Base-by-base conservation (phyloP, 345 rosid genomes). In the Eucalyptus leucophloia region DNA sequence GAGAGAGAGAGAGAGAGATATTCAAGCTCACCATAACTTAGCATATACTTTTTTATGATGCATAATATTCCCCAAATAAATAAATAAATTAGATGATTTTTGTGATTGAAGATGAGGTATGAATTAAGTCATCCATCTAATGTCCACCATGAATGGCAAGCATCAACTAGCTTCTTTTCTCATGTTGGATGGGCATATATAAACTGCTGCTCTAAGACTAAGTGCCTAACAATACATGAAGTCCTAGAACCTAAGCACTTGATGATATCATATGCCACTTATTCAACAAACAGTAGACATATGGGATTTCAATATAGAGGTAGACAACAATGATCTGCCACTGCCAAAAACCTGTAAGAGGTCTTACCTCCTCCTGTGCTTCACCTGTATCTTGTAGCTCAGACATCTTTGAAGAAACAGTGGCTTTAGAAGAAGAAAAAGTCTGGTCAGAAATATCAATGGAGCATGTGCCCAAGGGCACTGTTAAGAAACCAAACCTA, bases 391-490 rank as follows among this genome's bases (percentile, higher is more conserved):
- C 93, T 95, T 95, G 94, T 98, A 98, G 87, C 72, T 92, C 94
- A 98, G 90, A 91, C 96, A 96, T 95, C 99, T 94, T 92, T 96
- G 99, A 82, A 95, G 96, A 93, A 96, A 97, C 58, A 90, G 92
- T 67, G 99, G 99, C 99, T 98, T 90, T 92, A 94, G 7, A 81
- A 87, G 86, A 92, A 88, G 60, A 89, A 87, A 77, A 40, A 77
- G 47, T 21, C 85, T 21, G 85, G 85, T 77, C 85, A 77, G 85
- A 77, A 11, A 77, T 40, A 77, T 40, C 23, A 40, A 77, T 40
- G 40, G 44, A 40, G 47, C 30, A 77, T 77, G 85, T 77, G 47
- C 85, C 85, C 47, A 21, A 21, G 47, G 47, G 85, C 30, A 77
- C 47, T 40, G 47, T 40, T 37, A 40, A 77, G 47, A 77, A 40